phyloP scores from a whole-genome alignment of 352 stramenopile species.

The Pythium aphanidermatum region DNA sequence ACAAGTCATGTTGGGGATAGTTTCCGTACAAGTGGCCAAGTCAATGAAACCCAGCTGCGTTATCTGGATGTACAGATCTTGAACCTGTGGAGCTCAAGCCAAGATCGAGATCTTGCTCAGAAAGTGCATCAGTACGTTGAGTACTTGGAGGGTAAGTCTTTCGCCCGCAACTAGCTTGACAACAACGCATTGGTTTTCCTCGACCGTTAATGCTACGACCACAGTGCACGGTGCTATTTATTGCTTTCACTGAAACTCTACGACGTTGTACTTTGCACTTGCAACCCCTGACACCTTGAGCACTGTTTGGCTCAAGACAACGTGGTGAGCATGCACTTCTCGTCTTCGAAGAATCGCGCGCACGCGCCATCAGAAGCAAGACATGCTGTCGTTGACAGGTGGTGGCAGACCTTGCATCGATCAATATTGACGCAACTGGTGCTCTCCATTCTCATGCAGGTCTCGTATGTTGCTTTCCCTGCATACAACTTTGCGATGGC shows the following conservation, averaged over 20 bases:
- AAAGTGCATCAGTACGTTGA: constrained; percentile 39
- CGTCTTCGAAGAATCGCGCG: background rate
- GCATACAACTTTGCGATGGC: constrained; percentile 76
- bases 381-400: constrained; percentile 19
- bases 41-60: constrained; percentile 44
- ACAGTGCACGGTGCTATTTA: too few relatives aligned
- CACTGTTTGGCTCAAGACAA: too few relatives aligned
- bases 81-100: constrained; percentile 40
- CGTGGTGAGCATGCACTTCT: background rate
- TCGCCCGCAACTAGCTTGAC: too few relatives aligned
- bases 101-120: constrained; percentile 24
- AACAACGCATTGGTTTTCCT: too few relatives aligned
- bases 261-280: too few relatives aligned
- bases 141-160: constrained; percentile 49
- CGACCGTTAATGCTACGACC: background rate
- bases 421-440: constrained; percentile 43
- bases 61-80: constrained; percentile 58
- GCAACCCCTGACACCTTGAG: too few relatives aligned
- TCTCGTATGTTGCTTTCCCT: constrained; percentile 77
- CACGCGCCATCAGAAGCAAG: background rate
- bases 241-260: too few relatives aligned
- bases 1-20: constrained; percentile 29
- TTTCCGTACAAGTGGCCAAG: constrained; percentile 13
- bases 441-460: constrained; percentile 63
- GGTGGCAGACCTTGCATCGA: constrained; percentile 35